Evolutionary conservation across 2,329 filamentous ascomycete genomes (phyloP).

Genomic region (Hypoxylon sp.): DNA sequence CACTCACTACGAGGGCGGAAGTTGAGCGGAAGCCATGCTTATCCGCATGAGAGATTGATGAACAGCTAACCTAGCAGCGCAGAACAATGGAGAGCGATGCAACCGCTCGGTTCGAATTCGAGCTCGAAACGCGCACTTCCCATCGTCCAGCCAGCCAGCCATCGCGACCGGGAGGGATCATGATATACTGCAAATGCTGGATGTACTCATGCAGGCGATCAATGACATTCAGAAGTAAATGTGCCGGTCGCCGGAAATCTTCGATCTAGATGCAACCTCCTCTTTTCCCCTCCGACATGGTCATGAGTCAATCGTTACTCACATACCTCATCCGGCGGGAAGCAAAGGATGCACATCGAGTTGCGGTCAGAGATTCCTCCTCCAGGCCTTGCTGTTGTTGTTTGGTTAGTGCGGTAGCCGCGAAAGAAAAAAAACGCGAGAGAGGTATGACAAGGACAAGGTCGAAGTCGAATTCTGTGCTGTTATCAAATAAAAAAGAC

Average conservation of each 20-base stretch:
- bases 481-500: conserved; percentile 22
- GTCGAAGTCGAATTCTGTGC: conserved; percentile 1
- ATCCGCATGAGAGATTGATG: conserved; percentile 9
- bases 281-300: conserved; percentile 22
- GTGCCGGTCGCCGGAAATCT: conserved; percentile 34
- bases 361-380: conserved; percentile 37
- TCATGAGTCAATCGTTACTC: conserved; percentile 29
- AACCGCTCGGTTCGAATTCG: conserved; percentile 1
- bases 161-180: not conserved
- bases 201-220: conserved; percentile 23
- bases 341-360: conserved; percentile 19
- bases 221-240: conserved; percentile 21
- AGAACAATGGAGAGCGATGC: not conserved
- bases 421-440: not conserved
- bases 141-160: not conserved
- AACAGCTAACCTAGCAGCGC: not conserved
- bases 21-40: conserved; percentile 13
- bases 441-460: conserved; percentile 19
- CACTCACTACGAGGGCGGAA: conserved; percentile 29
- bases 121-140: not conserved
- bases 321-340: conserved; percentile 9
- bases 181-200: not conserved
- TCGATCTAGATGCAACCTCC: conserved; percentile 30
- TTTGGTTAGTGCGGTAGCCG: conserved; percentile 21
- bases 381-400: conserved; percentile 5